A percentile compares a stretch with the other conserved stretches of the same genome.
These are phyloP conservation scores for Penicillium chermesinum DNA, from an alignment of 495 filamentous ascomycete species.

Conservation along the genomic window DNA sequence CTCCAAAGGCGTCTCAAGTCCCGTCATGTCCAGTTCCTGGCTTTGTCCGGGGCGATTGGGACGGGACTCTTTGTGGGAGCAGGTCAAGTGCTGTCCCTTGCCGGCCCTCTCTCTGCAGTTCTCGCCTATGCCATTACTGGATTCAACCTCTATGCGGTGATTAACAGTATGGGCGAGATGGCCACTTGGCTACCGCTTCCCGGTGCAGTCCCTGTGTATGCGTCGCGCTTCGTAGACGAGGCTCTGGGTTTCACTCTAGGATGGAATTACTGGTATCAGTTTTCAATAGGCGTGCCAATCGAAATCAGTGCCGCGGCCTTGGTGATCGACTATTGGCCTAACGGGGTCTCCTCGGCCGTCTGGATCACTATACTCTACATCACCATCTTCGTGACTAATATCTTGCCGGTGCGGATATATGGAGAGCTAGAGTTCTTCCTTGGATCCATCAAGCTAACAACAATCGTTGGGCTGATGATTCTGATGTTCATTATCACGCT, in stretches of 20 bases:
- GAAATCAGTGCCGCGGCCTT: slow-evolving; percentile 62
- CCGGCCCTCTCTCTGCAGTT: slow-evolving; percentile 60
- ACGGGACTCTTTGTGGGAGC: slow-evolving; percentile 69
- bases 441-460: slow-evolving; percentile 40
- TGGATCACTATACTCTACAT: slow-evolving; percentile 45
- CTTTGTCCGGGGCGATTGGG: slow-evolving; percentile 52
- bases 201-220: slow-evolving; percentile 62
- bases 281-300: slow-evolving; percentile 54
- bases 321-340: slow-evolving; percentile 61
- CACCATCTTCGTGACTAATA: slow-evolving; percentile 39
- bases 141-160: slow-evolving; percentile 48
- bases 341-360: slow-evolving; percentile 26
- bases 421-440: slow-evolving; percentile 46
- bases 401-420: slow-evolving; percentile 39
- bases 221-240: slow-evolving; percentile 59
- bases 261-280: slow-evolving; percentile 57
- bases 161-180: slow-evolving; percentile 58
- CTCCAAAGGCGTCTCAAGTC: slow-evolving; percentile 53
- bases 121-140: slow-evolving; percentile 62
- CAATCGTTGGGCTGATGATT: slow-evolving; percentile 42
- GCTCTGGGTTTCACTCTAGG: slow-evolving; percentile 65
- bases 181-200: slow-evolving; percentile 66
- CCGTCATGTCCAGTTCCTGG: slow-evolving; percentile 60
- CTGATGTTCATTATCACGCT: slow-evolving; percentile 46
- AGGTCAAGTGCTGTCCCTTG: slow-evolving; percentile 53